Conservation (phyloP, 1,139 yeast species). For the Hyphopichia pseudoburtonii region DNA sequence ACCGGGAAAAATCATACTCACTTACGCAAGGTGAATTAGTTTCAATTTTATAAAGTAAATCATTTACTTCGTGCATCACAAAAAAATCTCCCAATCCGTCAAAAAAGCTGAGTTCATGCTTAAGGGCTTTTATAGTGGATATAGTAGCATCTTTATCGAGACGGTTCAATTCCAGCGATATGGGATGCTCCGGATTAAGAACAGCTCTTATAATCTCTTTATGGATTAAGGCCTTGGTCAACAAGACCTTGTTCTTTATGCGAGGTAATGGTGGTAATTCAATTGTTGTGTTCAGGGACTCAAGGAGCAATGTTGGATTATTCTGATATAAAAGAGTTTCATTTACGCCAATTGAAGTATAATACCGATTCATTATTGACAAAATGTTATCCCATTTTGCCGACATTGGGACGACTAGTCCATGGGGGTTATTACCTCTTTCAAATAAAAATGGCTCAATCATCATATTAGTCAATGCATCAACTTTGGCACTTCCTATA, state of each 20-base stretch:
- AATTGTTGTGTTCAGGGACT: slow-evolving; percentile 9
- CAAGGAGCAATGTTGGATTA: no score
- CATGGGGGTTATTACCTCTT: no score
- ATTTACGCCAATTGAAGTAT: no score
- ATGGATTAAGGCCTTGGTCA: slow-evolving; percentile 41
- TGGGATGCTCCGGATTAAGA: slow-evolving; percentile 28
- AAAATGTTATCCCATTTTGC: neutral
- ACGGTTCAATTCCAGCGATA: slow-evolving; percentile 21
- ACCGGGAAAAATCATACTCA: neutral
- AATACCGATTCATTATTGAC: slow-evolving; percentile 8
- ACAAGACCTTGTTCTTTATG: slow-evolving; percentile 28
- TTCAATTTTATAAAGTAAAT: slow-evolving; percentile 24
- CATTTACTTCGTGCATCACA: slow-evolving; percentile 40
- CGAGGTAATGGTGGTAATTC: slow-evolving; percentile 38
- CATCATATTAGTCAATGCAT: slow-evolving; percentile 24
- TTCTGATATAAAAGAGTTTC: slow-evolving; percentile 22
- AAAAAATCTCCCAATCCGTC: slow-evolving; percentile 49
- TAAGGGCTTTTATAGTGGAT: no score
- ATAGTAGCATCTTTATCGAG: slow-evolving; percentile 21
- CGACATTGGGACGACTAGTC: neutral
- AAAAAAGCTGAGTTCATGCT: slow-evolving; percentile 41
- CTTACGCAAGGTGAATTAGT: neutral
- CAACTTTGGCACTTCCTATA: slow-evolving; percentile 23
- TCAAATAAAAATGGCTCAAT: slow-evolving; percentile 1
- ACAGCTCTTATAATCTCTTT: slow-evolving; percentile 40